Conservation (phyloP, 305 asterid genomes). For the Galium porrigens region DNA sequence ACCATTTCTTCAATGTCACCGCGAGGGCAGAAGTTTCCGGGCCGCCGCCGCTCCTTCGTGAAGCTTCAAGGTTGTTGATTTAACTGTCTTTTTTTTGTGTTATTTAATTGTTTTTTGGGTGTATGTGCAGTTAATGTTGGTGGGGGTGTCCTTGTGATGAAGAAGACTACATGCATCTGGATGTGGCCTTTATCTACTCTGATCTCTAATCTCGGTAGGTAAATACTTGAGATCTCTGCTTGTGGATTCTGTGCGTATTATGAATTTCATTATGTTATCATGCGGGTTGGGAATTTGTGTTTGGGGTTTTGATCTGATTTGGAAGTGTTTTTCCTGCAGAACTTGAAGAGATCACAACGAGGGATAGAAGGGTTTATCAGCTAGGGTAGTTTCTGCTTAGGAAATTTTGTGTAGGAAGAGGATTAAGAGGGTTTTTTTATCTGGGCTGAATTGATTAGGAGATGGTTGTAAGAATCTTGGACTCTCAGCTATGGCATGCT, state of each 20-base stretch:
- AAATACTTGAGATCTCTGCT: conserved; percentile 15
- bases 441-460: conserved; percentile 18
- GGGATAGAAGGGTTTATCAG: neutral
- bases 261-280: neutral
- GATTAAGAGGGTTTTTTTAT: neutral
- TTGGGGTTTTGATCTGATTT: neutral
- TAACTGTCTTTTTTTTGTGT: neutral
- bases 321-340: conserved; percentile 8
- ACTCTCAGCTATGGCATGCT: conserved; percentile 74
- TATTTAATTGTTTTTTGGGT: neutral
- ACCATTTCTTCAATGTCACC: too few relatives aligned
- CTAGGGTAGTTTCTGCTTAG: neutral
- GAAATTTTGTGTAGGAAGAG: neutral
- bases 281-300: neutral
- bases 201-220: conserved; percentile 12
- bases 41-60: too few relatives aligned
- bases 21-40: too few relatives aligned
- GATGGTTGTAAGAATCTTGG: conserved; percentile 38
- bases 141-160: conserved; percentile 11
- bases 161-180: conserved; percentile 11
- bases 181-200: conserved; percentile 6
- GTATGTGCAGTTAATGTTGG: neutral
- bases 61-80: too few relatives aligned
- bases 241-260: neutral
- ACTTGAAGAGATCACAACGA: neutral